Base-by-base conservation (phyloP, 441 rosid genomes). In the Erysimum cheiri region DNA sequence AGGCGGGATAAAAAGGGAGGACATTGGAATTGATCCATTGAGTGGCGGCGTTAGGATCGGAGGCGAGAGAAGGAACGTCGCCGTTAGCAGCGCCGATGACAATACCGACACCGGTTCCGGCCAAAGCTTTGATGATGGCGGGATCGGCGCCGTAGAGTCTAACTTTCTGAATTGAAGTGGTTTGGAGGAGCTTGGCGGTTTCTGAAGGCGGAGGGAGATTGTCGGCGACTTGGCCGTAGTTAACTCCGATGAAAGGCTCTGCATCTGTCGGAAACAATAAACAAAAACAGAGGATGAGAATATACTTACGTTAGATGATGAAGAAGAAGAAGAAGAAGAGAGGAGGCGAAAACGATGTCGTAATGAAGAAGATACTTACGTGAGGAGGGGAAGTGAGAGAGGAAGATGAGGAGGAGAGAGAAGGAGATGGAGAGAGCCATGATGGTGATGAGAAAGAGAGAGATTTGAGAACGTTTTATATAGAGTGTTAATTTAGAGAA, bases 141-240 rank as follows among this genome's bases (percentile, higher is more conserved):
- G 97, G 96, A 82, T 94, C 91, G 28, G 89, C 89, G 8, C 97
- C 98, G 76, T 90, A 94, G 15, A 94, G 89, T 46, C 99, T 76
- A 12, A 94, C 84, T 35, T 92, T 87, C 63, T 87, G 83, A 52
- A 92, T 79, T 1, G 89, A 48, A 2, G 98, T 92, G 2, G 99
- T 78, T 32, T 82, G 80, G 10, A 95, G 88, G 56, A 95, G 94
- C 83, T 84, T 88, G 2, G 87, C 96, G 29, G 96, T 86, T 64
- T 88, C 84, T 0, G 77, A 55, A 14, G 99, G 97, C 10, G 96
- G 85, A 59, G 98, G 98, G n/a, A 90, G 85, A 71, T 94, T 94
- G 68, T 92, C 84, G n/a, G 99, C 94, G 26, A 92, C 76, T 74
- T 87, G 88, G 5, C 99, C 99, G 59, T 95, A 95, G 83, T 92